Percentiles rank a stretch among this genome's conserved stretches.
Conservation (phyloP, 352 stramenopile genomes). For the Globisporangium viniferum region DNA sequence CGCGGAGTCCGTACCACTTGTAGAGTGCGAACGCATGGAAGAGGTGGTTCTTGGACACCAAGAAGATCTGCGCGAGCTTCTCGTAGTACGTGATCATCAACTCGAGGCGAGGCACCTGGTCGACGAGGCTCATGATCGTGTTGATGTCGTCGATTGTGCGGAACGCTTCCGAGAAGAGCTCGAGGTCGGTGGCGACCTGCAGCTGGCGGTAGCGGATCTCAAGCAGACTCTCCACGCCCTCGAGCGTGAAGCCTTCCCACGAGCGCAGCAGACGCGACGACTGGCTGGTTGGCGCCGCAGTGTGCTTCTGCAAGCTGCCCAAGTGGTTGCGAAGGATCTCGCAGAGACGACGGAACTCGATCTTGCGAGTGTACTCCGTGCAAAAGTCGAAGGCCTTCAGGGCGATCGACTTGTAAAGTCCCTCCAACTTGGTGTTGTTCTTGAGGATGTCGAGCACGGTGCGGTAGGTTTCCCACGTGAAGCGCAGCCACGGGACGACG, state of each 20-base stretch:
- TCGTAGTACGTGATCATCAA: conserved; percentile 98
- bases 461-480: conserved; percentile 98
- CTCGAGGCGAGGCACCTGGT: conserved; percentile 90
- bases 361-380: conserved; percentile 88
- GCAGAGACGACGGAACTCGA: conserved; percentile 96
- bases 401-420: conserved; percentile 73
- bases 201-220: conserved; percentile 97
- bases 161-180: conserved; percentile 98
- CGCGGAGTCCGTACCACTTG: conserved; percentile 93
- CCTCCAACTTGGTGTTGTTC: conserved; percentile 92
- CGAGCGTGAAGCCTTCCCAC: conserved; percentile 95
- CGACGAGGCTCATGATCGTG: conserved; percentile 92
- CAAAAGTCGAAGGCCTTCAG: conserved; percentile 85
- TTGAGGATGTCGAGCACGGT: conserved; percentile 97
- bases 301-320: conserved; percentile 93
- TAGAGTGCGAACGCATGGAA: conserved; percentile 97
- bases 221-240: conserved; percentile 95
- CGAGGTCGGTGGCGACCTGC: conserved; percentile 92
- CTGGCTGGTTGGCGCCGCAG: conserved; percentile 58
- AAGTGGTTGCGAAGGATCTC: conserved; percentile 98
- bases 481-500: conserved; percentile 92
- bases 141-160: conserved; percentile 99
- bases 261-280: conserved; percentile 87
- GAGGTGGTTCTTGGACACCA: conserved; percentile 95
- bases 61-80: conserved; percentile 97